Percentiles rank a stretch among this genome's conserved stretches.
Evolutionary conservation across 352 stramenopile species (phyloP).

Genomic region (Phytophthora foliorum): DNA sequence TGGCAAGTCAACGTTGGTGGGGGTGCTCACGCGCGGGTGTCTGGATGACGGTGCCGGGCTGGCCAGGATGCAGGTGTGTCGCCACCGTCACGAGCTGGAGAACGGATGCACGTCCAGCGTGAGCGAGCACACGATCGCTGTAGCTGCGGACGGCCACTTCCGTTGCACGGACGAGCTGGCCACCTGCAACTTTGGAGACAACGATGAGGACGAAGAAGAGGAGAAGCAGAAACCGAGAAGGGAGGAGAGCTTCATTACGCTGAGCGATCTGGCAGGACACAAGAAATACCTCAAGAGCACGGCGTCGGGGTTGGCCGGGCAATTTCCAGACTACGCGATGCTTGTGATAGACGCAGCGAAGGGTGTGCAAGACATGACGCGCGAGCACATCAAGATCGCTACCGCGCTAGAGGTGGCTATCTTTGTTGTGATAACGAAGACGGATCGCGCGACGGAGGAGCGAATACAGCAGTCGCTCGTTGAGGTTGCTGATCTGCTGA

Average conservation of each 20-base stretch:
- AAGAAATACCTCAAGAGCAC: slow-evolving; percentile 93
- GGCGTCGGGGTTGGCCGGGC: slow-evolving; percentile 80
- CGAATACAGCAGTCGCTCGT: slow-evolving; percentile 61
- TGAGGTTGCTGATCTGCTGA: slow-evolving; percentile 58
- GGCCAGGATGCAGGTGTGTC: slow-evolving; percentile 91
- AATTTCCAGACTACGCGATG: slow-evolving; percentile 91
- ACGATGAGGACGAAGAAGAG: slow-evolving; percentile 40
- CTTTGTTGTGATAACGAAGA: slow-evolving; percentile 89
- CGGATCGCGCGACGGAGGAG: slow-evolving; percentile 50
- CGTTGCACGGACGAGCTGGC: slow-evolving; percentile 57
- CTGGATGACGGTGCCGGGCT: slow-evolving; percentile 89
- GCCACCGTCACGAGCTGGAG: slow-evolving; percentile 91
- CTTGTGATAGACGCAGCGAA: slow-evolving; percentile 77
- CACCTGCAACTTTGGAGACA: slow-evolving; percentile 61
- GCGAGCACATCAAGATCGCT: slow-evolving; percentile 82
- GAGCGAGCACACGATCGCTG: slow-evolving; percentile 87
- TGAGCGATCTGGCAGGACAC: slow-evolving; percentile 86
- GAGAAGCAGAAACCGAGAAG: slow-evolving; percentile 24
- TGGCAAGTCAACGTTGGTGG: slow-evolving; percentile 92
- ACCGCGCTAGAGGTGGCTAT: slow-evolving; percentile 74
- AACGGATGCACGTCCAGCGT: slow-evolving; percentile 91
- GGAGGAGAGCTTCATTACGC: slow-evolving; percentile 57
- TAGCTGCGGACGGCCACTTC: slow-evolving; percentile 72
- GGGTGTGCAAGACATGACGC: slow-evolving; percentile 82
- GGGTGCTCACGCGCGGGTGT: slow-evolving; percentile 87